Evolutionary conservation across 176 grass and related monocot genomes (phyloP), one percentile per base, ranked within the genome.

Genomic region (Paspalum vaginatum): DNA sequence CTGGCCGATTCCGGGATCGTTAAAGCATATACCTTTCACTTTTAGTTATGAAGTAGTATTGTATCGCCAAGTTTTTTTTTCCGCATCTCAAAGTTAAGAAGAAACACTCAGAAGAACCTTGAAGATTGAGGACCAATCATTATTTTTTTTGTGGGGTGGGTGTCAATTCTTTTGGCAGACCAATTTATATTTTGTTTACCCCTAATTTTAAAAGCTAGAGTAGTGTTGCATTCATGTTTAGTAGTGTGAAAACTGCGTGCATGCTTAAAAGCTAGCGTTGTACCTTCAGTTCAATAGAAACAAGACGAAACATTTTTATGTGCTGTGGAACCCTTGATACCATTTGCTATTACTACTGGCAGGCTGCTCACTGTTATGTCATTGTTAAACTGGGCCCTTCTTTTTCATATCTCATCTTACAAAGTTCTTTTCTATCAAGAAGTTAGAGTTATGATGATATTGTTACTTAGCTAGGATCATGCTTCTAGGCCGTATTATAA

Each of bases 321-420:
- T 68, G 69, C 39, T 68, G 22, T 55, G 49, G 70, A 22, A 66
- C 26, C 51, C 27, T 13, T 37, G 25, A 72, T 25, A n/a, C 25
- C 10, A 72, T 61, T 80, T 72, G 42, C 16, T 46, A 72, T 22
- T 17, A 50, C 25, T 48, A 72, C 55, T 49, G 24, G 17, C 26
- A 38, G 16, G 39, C 69, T 21, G 16, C 7, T 10, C 40, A 60
- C 53, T 2, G 37, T 68, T 67, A 60, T 62, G 56, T 7, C 43
- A 61, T 64, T 78, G 44, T 78, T 65, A 78, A 63, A 78, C 37
- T 78, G 59, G 21, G 1, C 67, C 41, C 16, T 46, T 32, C 40
- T 65, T 21, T 62, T 25, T 48, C 22, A 0, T 9, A 47, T 76
- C 40, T 76, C n/a, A 60, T 5, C 48, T 45, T 40, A 80, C 25